A percentile compares a stretch with the other conserved stretches of the same genome.
Evolutionary conservation across 2,329 filamentous ascomycete genomes (phyloP).

Genomic region (Fusarium annulatum): DNA sequence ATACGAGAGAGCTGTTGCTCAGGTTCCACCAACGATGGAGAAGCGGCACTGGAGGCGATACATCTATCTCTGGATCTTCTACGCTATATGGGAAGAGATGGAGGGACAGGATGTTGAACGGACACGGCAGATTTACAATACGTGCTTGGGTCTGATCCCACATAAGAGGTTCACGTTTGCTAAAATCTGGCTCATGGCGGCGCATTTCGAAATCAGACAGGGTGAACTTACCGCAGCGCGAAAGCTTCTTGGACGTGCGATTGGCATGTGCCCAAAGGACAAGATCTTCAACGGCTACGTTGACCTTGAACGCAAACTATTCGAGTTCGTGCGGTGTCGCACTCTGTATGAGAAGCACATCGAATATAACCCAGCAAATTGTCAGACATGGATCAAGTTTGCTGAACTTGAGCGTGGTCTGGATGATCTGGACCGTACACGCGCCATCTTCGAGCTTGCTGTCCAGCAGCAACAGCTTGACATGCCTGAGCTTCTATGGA

Average conservation of each 20-base stretch:
- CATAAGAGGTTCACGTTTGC: conserved; percentile 98
- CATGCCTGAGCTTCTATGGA: conserved; percentile 98
- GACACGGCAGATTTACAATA: conserved; percentile 89
- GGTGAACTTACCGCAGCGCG: conserved; percentile 81
- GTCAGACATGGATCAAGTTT: conserved; percentile 95
- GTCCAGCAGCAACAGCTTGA: conserved; percentile 85
- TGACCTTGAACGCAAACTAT: conserved; percentile 90
- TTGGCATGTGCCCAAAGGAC: conserved; percentile 96
- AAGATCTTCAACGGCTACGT: conserved; percentile 95
- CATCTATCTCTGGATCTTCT: conserved; percentile 98
- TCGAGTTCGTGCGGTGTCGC: conserved; percentile 92
- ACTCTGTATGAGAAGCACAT: conserved; percentile 95
- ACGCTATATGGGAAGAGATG: conserved; percentile 94
- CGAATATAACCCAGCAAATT: conserved; percentile 90
- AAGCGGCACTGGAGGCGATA: conserved; percentile 98
- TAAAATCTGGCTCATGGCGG: conserved; percentile 94
- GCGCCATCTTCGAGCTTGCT: conserved; percentile 92
- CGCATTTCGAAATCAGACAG: conserved; percentile 92
- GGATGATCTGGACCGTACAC: conserved; percentile 86
- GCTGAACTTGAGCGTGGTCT: conserved; percentile 92
- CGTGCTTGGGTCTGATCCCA: conserved; percentile 87
- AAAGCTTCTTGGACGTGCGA: conserved; percentile 88
- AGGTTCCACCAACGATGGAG: conserved; percentile 93
- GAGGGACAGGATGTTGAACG: conserved; percentile 82
- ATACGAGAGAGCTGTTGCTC: conserved; percentile 95